Conservation (phyloP, 2,329 filamentous ascomycete species). For the Nectriaceae sp. region DNA sequence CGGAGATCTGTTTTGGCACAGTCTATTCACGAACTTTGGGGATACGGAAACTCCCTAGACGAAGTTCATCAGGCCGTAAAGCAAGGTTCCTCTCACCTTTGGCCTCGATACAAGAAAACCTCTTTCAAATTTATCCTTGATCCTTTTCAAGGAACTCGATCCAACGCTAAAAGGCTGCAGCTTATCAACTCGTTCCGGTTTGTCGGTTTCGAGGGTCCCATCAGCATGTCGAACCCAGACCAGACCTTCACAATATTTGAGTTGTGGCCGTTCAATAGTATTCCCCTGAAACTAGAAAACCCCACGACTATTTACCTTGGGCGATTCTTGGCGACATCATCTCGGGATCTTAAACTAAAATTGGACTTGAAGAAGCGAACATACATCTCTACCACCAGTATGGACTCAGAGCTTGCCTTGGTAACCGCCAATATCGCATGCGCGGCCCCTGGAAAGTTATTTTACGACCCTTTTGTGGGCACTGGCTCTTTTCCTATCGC, state of each 20-base stretch:
- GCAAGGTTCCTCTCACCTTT: conserved; percentile 60
- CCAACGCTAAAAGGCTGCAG: conserved; percentile 61
- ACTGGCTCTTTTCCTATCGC: conserved; percentile 92
- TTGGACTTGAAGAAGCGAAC: conserved; percentile 91
- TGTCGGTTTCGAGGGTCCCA: conserved; percentile 75
- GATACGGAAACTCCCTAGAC: conserved; percentile 65
- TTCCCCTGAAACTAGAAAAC: conserved; percentile 48
- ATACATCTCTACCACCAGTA: conserved; percentile 95
- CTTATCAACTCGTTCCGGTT: conserved; percentile 84
- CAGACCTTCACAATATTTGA: conserved; percentile 81
- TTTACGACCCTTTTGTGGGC: conserved; percentile 95
- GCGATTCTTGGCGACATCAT: conserved; percentile 66
- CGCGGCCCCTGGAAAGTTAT: conserved; percentile 78
- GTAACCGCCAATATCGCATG: conserved; percentile 90
- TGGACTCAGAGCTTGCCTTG: conserved; percentile 93
- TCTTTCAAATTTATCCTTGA: conserved; percentile 88
- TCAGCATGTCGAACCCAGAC: conserved; percentile 73
- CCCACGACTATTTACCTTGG: conserved; percentile 70
- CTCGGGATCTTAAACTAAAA: conserved; percentile 66
- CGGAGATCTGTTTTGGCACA: conserved; percentile 79
- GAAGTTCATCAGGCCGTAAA: conserved; percentile 68
- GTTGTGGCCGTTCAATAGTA: conserved; percentile 65
- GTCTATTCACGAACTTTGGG: conserved; percentile 90
- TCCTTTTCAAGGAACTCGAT: conserved; percentile 74
- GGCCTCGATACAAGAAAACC: conserved; percentile 62